Evolutionary conservation across 2,329 filamentous ascomycete species (phyloP), one percentile per base, ranked within the genome.

Genomic region (Metarhizium rileyi): DNA sequence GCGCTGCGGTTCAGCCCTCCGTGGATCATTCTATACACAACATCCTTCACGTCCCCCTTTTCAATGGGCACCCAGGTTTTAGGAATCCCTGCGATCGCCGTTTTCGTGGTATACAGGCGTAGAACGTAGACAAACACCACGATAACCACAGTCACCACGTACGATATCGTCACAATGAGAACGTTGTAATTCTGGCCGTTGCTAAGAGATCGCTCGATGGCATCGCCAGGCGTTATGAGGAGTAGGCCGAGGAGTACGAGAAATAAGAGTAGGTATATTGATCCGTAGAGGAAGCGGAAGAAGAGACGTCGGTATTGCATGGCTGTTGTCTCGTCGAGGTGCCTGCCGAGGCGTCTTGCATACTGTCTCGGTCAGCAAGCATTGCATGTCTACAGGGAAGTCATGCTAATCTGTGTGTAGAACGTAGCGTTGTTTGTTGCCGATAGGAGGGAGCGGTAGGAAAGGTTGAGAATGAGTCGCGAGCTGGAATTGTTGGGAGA

Each of bases 1-100:
- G 90, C 88, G 63, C 89, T 95, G 57, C 86, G 77, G 53, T 80
- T 78, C 48, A 95, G 74, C 25, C 84, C 80, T 45, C 81, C 79
- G 16, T 76, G 76, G 51, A 98, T 85, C 70, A 95, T 81, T 56
- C 81, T 78, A 60, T 87, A 76, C 36, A 96, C 88, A 49, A 77
- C 76, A 56, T 81, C 83, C 42, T 78, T 80, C 42, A 96, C 79
- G 63, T 96, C 90, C 55, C 85, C 86, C 63, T 88, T 87, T 58
- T 93, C 88, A 54, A 95, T 76, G 0, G 90, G 90, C 16, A 95
- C 79, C 78, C 87, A 94, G 48, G 80, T 73, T 65, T 91, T 93
- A 1, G 93, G 93, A 52, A 98, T 95, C 4, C 81, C 83, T 18
- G 83, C 80, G 8, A 97, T 76, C 8, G 87, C 82, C 43, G 78